These are phyloP conservation scores for Astrothelium subdiscretum DNA, from an alignment of 495 filamentous ascomycete species.

Conservation along the genomic window DNA sequence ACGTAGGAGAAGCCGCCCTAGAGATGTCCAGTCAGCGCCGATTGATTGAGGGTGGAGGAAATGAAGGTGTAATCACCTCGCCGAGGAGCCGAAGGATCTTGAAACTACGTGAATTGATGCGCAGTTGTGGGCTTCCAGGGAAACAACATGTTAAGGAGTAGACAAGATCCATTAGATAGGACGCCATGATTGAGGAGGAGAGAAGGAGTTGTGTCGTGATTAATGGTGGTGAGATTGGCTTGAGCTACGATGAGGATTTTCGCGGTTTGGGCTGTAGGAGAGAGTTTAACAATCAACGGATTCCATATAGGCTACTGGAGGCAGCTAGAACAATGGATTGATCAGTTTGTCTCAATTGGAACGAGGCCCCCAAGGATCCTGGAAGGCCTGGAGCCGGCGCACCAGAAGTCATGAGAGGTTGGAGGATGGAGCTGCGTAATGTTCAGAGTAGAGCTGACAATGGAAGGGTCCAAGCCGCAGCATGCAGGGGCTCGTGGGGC, in stretches of 20 bases:
- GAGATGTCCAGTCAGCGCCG: not conserved
- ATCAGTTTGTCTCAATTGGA: too few species aligned
- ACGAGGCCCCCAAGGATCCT: too few species aligned
- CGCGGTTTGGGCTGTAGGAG: not conserved
- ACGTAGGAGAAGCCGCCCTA: constrained; percentile 97
- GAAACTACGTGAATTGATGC: constrained; percentile 89
- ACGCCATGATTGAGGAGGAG: not conserved
- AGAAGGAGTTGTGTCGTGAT: not conserved
- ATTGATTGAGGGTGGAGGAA: constrained; percentile 1
- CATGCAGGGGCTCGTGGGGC: not conserved
- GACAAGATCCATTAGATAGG: not conserved
- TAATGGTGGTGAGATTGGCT: not conserved
- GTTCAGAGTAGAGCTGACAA: not conserved
- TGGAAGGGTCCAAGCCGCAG: not conserved
- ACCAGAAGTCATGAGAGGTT: too few species aligned
- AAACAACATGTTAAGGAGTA: constrained; percentile 46
- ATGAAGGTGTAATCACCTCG: constrained; percentile 46
- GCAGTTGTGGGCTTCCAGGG: constrained; percentile 80
- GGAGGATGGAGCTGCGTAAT: not conserved
- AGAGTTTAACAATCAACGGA: not conserved
- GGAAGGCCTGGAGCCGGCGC: too few species aligned
- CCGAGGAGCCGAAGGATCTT: constrained; percentile 88
- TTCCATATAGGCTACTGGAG: too few species aligned
- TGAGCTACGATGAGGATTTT: not conserved
- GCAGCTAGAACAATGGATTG: too few species aligned